Base-by-base conservation (phyloP, 768 basidiomycete species). In the Termitomyces bulborhizus region DNA sequence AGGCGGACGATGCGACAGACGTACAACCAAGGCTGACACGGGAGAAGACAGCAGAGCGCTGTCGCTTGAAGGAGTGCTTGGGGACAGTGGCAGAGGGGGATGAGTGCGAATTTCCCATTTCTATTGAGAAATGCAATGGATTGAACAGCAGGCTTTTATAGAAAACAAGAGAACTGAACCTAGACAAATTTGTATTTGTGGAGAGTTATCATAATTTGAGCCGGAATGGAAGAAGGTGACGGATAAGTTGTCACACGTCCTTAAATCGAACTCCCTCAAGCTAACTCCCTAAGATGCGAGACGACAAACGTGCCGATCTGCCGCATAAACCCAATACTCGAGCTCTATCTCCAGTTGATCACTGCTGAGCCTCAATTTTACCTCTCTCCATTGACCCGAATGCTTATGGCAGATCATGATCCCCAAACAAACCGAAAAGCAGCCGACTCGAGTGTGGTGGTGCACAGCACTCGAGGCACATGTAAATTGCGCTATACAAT, bases 11-110 rank as follows among this genome's bases (percentile, higher is more conserved):
- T 32, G 67, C 64, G 4, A 67, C 71, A 55, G 72, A 73, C 26
- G 69, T 63, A 45, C 73, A 77, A 47, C 72, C 72, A 11, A 80
- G 55, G 58, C 65, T 72, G 55, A 78, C 51, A 13, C 69, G 74
- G 50, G 78, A 69, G 41, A 75, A 67, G 39, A 71, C 53, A 27
- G 64, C 61, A 16, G 73, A 74, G 60, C 69, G 71, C 60, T 71
- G 69, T 43, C 65, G 66, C 43, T 55, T 60, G 53, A 71, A 65
- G 26, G 62, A 57, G 46, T 51, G 58, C 41, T 65, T 65, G 11
- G 26, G 24, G 43, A 31, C 7, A 15, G 45, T 16, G 31, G 54
- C 40, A 51, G 61, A 52, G 32, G 54, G 60, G 42, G 56, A 51
- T 6, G 70, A 69, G 29, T 66, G 65, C 18, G 69, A 64, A 63